These are phyloP conservation scores for Schizochytrium sp. DNA, from an alignment of 108 stramenopile genomes.

Conservation along the genomic window DNA sequence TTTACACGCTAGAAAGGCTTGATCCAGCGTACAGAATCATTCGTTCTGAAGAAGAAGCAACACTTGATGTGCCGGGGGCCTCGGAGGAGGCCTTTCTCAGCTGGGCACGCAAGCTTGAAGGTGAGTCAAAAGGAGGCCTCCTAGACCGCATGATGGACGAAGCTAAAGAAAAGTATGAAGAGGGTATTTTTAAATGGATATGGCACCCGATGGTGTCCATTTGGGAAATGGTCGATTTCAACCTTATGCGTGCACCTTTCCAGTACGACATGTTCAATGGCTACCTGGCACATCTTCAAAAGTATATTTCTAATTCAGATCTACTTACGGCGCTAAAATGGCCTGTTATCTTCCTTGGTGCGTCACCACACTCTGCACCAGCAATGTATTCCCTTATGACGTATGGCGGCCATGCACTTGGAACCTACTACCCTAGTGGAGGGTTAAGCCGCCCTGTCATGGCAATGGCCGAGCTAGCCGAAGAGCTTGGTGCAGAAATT, in stretches of 20 bases:
- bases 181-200: slow-evolving; percentile 54
- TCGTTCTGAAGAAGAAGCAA: background rate
- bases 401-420: slow-evolving; percentile 48
- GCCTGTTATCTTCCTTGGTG: slow-evolving; percentile 56
- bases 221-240: slow-evolving; percentile 16
- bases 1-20: slow-evolving; percentile 11
- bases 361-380: slow-evolving; percentile 3
- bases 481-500: slow-evolving; percentile 12
- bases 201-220: slow-evolving; percentile 47
- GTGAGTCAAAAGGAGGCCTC: background rate
- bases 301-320: background rate
- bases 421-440: slow-evolving; percentile 16
- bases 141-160: slow-evolving; percentile 28
- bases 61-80: slow-evolving; percentile 23
- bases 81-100: slow-evolving; percentile 13
- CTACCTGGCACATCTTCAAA: slow-evolving; percentile 10
- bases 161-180: slow-evolving; percentile 46
- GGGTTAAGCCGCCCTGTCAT: background rate
- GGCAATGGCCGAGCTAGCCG: slow-evolving; percentile 38
- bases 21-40: slow-evolving; percentile 51
- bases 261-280: slow-evolving; percentile 58
- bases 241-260: background rate
- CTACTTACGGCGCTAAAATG: slow-evolving; percentile 49
- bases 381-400: slow-evolving; percentile 57
- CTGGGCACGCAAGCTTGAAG: background rate